A percentile compares a stretch with the other conserved stretches of the same genome.
These are phyloP conservation scores for Vaccinium darrowii DNA, from an alignment of 148 eudicot species.

Conservation along the genomic window DNA sequence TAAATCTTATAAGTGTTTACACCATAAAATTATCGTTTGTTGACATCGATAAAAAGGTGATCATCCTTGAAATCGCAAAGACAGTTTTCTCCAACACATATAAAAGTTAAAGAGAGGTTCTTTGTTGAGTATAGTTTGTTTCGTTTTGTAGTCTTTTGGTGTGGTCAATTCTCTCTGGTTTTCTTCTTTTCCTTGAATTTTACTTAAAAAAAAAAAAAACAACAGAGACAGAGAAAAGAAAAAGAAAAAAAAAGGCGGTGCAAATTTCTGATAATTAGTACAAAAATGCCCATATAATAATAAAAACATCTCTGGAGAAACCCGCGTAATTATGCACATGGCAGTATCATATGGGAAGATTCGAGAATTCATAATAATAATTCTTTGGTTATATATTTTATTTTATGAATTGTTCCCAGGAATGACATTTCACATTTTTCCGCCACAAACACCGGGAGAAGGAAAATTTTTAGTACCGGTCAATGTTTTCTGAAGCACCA, in stretches of 20 bases:
- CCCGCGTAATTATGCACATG: not conserved
- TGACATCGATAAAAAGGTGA: no score
- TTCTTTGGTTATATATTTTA: not conserved
- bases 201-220: not conserved
- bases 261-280: not conserved
- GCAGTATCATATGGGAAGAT: not conserved
- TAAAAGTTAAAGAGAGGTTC: not conserved
- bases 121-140: not conserved
- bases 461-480: not conserved
- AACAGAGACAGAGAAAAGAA: not conserved
- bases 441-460: not conserved
- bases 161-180: not conserved
- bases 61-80: no score
- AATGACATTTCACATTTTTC: not conserved
- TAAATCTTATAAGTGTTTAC: no score
- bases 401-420: not conserved
- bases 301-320: not conserved
- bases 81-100: no score
- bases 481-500: not conserved
- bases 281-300: not conserved
- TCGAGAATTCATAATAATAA: not conserved
- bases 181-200: not conserved
- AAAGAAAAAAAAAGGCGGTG: not conserved
- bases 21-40: no score
- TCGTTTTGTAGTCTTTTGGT: not conserved